Conservation (phyloP, 768 basidiomycete species). For the Tricholoma flavovirens region DNA sequence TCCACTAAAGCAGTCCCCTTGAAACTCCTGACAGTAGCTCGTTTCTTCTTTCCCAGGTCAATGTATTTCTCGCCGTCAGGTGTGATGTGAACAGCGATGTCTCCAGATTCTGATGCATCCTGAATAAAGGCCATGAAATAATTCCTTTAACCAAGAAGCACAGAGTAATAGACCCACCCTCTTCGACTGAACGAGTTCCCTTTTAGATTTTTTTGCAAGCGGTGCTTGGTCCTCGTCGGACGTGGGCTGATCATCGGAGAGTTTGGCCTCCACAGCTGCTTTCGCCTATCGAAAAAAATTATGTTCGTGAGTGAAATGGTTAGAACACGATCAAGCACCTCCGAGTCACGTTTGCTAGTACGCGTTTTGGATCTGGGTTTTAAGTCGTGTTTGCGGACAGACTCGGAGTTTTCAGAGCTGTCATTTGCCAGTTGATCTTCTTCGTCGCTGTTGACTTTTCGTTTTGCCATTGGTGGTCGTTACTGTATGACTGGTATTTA, state of each 20-base stretch:
- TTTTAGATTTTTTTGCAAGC: constrained; percentile 33
- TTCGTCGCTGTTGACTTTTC: constrained; percentile 17
- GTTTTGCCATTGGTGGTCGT: constrained; percentile 19
- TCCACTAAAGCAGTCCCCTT: constrained; percentile 56
- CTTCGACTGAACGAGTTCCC: neutral
- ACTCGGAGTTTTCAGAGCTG: constrained; percentile 2
- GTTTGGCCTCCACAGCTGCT: constrained; percentile 4
- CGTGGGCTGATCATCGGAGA: constrained; percentile 8
- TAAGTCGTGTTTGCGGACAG: constrained; percentile 1
- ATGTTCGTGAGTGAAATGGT: neutral
- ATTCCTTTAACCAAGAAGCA: neutral
- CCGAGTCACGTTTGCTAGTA: neutral
- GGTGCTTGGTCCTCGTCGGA: constrained; percentile 9
- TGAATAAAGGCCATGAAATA: neutral
- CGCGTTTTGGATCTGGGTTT: constrained; percentile 1
- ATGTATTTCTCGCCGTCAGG: constrained; percentile 49
- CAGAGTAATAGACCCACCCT: neutral
- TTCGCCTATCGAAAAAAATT: constrained; percentile 3
- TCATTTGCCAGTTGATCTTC: constrained; percentile 3
- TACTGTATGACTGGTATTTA: no score
- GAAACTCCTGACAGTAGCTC: constrained; percentile 47
- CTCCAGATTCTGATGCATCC: constrained; percentile 13
- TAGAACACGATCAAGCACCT: neutral
- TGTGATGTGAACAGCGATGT: constrained; percentile 22
- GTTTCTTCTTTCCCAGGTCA: constrained; percentile 68